phyloP scores from a whole-genome alignment of 768 basidiomycete species.

The Tulasnella calospora region DNA sequence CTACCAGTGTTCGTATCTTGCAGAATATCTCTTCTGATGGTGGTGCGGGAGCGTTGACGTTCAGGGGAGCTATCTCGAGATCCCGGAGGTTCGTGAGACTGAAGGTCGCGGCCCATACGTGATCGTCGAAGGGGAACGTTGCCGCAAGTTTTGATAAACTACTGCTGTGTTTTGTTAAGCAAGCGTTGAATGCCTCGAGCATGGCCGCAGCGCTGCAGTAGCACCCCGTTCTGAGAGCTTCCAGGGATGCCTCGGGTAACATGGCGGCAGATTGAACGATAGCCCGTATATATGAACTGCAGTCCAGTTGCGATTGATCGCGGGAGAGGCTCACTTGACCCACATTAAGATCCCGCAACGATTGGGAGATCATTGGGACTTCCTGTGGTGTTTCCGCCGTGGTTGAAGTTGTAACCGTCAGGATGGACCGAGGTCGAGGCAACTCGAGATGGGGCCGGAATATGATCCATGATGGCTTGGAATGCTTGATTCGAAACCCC shows the following conservation, averaged over 20 bases:
- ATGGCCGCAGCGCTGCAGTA: background rate
- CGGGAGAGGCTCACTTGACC: background rate
- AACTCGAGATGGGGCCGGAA: background rate
- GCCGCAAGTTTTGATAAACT: background rate
- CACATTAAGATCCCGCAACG: background rate
- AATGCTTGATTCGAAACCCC: background rate
- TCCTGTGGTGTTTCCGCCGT: background rate
- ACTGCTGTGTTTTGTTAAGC: background rate
- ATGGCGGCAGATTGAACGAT: background rate
- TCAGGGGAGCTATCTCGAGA: background rate
- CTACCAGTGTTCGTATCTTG: background rate
- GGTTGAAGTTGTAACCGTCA: background rate
- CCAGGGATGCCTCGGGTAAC: background rate
- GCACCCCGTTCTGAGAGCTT: background rate
- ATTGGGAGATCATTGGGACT: background rate
- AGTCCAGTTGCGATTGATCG: background rate
- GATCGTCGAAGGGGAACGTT: background rate
- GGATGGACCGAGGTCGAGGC: background rate
- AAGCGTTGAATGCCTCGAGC: background rate
- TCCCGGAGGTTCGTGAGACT: background rate
- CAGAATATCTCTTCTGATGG: background rate
- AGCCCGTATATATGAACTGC: background rate
- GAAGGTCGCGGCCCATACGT: background rate
- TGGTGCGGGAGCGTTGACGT: background rate
- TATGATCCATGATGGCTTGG: background rate